These are phyloP conservation scores for Albifimbria verrucaria DNA, from an alignment of 2,329 filamentous ascomycete species.

Conservation along the genomic window DNA sequence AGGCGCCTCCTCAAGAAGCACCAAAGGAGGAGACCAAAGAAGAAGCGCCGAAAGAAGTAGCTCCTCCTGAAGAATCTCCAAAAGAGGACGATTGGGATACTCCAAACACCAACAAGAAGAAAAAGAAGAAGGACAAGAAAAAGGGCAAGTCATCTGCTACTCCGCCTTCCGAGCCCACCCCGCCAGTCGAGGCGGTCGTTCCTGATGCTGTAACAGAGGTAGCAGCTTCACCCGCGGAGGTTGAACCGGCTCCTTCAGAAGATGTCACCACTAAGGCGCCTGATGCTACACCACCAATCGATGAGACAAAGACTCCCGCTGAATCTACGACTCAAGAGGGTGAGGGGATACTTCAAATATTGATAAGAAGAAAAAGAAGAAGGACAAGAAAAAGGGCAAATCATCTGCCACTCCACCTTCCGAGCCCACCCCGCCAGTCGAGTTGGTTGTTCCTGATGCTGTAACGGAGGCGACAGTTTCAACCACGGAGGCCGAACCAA, in stretches of 20 bases:
- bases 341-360: conserved; percentile 5
- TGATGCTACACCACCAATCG: neutral
- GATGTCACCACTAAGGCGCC: too few relatives aligned
- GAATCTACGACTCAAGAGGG: conserved; percentile 3
- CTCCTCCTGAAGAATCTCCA: neutral
- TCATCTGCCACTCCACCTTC: neutral
- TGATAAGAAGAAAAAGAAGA: conserved; percentile 18
- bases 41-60: neutral
- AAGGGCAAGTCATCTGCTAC: conserved; percentile 5
- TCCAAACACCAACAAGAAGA: conserved; percentile 16
- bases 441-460: neutral
- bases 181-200: neutral
- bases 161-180: neutral
- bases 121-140: conserved; percentile 12
- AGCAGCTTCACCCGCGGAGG: too few relatives aligned
- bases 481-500: too few relatives aligned
- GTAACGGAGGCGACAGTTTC: too few relatives aligned
- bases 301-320: neutral
- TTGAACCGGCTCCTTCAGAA: too few relatives aligned
- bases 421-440: neutral
- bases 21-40: neutral
- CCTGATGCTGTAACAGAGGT: neutral
- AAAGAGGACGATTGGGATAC: conserved; percentile 7
- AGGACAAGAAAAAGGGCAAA: conserved; percentile 8
- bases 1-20: neutral